Conservation (phyloP, 129 eudicot genomes). For the Artemisia argyi region DNA sequence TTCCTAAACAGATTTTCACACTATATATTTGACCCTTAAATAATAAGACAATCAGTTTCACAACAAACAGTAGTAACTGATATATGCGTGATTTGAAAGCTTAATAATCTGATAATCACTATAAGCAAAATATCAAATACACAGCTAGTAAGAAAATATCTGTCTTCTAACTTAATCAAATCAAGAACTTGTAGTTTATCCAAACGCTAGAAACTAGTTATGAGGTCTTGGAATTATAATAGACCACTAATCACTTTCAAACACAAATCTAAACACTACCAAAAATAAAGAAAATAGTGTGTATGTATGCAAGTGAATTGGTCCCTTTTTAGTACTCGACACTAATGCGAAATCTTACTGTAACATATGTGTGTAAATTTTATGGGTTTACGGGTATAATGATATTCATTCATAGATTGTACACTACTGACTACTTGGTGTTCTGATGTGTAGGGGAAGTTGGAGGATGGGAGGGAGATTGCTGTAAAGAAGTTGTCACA, state of each 20-base stretch:
- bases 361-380: background rate
- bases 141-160: too few relatives aligned
- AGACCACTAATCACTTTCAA: background rate
- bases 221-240: too few relatives aligned
- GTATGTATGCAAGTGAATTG: constrained; percentile 6
- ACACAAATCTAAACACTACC: background rate
- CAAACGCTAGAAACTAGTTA: too few relatives aligned
- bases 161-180: too few relatives aligned
- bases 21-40: too few relatives aligned
- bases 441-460: constrained; percentile 51
- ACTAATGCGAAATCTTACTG: background rate
- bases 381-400: background rate
- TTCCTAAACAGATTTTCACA: too few relatives aligned
- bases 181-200: too few relatives aligned
- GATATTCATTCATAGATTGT: background rate
- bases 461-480: constrained; percentile 71
- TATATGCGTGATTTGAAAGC: background rate
- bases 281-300: background rate
- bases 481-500: constrained; percentile 75
- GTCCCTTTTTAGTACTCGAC: background rate
- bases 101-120: background rate
- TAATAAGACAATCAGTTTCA: too few relatives aligned
- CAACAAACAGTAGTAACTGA: too few relatives aligned
- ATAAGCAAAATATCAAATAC: too few relatives aligned
- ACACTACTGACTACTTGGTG: background rate